phyloP scores from a whole-genome alignment of 169 alveolate genomes.

The Plasmodium cynomolgi region DNA sequence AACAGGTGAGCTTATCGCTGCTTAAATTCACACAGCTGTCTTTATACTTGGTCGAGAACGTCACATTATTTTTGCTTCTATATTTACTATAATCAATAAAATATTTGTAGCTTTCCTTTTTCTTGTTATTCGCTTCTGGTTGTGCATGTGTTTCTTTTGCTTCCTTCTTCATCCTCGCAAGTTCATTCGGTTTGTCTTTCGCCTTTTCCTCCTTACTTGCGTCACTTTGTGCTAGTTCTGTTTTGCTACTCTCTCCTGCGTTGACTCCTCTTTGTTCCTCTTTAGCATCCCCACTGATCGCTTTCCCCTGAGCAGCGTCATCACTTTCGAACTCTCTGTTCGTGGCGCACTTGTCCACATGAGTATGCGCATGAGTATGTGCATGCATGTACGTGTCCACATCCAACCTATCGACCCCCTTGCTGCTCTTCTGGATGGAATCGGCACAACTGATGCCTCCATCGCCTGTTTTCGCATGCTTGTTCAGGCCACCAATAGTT shows the following conservation, averaged over 20 bases:
- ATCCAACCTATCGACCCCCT: background rate
- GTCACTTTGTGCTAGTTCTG: background rate
- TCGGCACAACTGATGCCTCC: background rate
- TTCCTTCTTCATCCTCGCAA: background rate
- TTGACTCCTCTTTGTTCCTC: background rate
- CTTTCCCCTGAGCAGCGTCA: background rate
- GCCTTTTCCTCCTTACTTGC: background rate
- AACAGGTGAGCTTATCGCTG: slow-evolving; percentile 65
- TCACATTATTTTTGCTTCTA: slow-evolving; percentile 38
- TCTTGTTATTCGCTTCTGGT: background rate
- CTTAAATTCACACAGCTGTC: slow-evolving; percentile 58
- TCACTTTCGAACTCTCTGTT: background rate
- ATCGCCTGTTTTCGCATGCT: background rate
- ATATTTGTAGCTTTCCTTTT: slow-evolving; percentile 52
- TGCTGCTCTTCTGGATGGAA: background rate
- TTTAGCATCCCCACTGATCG: background rate
- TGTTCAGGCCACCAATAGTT: background rate
- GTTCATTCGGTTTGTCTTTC: background rate
- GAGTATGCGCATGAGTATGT: background rate
- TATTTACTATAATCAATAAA: slow-evolving; percentile 57
- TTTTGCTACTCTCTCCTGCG: background rate
- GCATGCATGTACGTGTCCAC: background rate
- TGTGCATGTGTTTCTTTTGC: background rate
- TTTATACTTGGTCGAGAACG: slow-evolving; percentile 71
- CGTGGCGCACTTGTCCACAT: background rate